Evolutionary conservation across 306 rosid species (phyloP).

Genomic region (Macrotyloma uniflorum): DNA sequence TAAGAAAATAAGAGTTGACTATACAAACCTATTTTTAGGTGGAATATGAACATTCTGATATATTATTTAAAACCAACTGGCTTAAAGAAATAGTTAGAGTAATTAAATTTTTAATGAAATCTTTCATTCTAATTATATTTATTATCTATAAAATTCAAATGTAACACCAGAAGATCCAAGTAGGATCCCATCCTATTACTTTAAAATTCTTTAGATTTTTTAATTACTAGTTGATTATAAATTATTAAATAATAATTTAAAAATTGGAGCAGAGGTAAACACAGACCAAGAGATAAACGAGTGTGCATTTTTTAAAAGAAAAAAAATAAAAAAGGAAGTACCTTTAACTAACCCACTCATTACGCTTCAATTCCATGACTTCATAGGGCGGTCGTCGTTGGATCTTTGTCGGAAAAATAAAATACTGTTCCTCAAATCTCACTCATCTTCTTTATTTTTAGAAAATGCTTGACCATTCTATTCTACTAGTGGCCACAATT

Average conservation of each 20-base stretch:
- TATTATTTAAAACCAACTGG: no score
- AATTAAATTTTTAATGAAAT: no score
- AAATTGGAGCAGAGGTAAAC: neutral
- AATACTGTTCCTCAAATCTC: neutral
- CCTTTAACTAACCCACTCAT: constrained; percentile 39
- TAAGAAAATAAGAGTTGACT: no score
- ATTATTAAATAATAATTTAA: neutral
- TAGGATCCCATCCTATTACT: no score
- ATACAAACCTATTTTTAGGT: no score
- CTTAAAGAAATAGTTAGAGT: no score
- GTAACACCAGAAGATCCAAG: no score
- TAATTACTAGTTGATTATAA: neutral
- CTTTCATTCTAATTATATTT: no score
- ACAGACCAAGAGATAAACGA: neutral
- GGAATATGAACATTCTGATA: no score
- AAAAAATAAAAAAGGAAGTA: neutral
- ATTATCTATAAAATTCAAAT: no score
- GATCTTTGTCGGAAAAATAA: constrained; percentile 1
- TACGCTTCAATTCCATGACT: neutral
- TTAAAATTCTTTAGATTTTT: no score
- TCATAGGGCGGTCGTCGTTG: constrained; percentile 2
- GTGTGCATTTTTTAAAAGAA: neutral
- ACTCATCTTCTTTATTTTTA: neutral
- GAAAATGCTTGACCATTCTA: neutral
- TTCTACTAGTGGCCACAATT: neutral